Evolutionary conservation across 2,329 filamentous ascomycete species (phyloP).

Genomic region (Aspergillaceae sp.): DNA sequence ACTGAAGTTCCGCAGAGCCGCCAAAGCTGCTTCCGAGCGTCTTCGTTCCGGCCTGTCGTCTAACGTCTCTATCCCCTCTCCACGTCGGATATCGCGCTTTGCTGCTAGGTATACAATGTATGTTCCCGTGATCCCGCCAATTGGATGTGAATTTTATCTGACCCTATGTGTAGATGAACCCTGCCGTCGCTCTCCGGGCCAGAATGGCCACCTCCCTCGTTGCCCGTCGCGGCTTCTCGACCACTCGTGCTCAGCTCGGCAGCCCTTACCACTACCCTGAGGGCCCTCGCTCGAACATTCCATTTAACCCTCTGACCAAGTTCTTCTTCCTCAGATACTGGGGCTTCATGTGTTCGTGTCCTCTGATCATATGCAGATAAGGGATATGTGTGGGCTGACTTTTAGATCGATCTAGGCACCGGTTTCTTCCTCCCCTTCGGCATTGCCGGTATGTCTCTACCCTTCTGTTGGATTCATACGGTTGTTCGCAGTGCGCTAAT

Average conservation of each 20-base stretch:
- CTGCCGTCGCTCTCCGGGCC: slow-evolving; percentile 57
- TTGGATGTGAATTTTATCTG: slow-evolving; percentile 31
- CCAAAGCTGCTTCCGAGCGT: slow-evolving; percentile 2
- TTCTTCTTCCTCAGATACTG: slow-evolving; percentile 80
- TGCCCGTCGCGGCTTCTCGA: slow-evolving; percentile 88
- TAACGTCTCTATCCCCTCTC: slow-evolving; percentile 8
- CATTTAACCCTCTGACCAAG: slow-evolving; percentile 90
- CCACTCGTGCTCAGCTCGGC: slow-evolving; percentile 72
- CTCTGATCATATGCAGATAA: slow-evolving; percentile 2
- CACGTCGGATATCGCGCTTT: not conserved
- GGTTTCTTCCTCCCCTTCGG: slow-evolving; percentile 54
- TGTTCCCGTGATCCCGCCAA: slow-evolving; percentile 4
- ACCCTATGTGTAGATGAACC: slow-evolving; percentile 61
- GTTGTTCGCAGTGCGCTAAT: slow-evolving; percentile 11
- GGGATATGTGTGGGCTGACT: slow-evolving; percentile 28
- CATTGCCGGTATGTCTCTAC: slow-evolving; percentile 50
- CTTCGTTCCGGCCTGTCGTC: slow-evolving; percentile 15
- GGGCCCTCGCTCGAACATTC: slow-evolving; percentile 87
- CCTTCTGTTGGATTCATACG: not conserved
- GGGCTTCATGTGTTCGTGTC: slow-evolving; percentile 59
- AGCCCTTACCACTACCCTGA: slow-evolving; percentile 98
- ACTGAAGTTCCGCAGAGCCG: slow-evolving; percentile 3
- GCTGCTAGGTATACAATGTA: slow-evolving; percentile 23
- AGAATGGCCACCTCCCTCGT: slow-evolving; percentile 56
- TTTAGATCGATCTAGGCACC: slow-evolving; percentile 35